Percentiles rank a stretch among this genome's conserved stretches.
phyloP scores from a whole-genome alignment of 73 alveolate species.

The Durusdinium trenchii region DNA sequence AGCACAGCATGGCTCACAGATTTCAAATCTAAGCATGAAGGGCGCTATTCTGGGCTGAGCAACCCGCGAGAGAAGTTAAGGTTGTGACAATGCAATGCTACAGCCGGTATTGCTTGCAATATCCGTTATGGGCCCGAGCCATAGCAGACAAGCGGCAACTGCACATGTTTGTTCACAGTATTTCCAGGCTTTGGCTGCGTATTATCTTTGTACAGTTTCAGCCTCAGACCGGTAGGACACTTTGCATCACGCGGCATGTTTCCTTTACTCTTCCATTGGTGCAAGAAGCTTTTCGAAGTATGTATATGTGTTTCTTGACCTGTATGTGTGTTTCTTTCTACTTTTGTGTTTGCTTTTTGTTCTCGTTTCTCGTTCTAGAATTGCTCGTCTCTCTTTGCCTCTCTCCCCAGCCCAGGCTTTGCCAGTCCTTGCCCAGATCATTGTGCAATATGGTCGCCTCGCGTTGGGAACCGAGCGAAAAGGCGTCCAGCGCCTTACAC shows the following conservation, averaged over 20 bases:
- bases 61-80: not conserved
- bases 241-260: too few species aligned
- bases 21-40: too few species aligned
- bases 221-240: too few species aligned
- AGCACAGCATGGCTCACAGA: not conserved
- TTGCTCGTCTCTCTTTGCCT: too few species aligned
- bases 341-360: too few species aligned
- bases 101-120: slow-evolving; percentile 86
- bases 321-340: too few species aligned
- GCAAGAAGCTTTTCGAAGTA: too few species aligned
- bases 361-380: too few species aligned
- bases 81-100: slow-evolving; percentile 72
- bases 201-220: slow-evolving; percentile 47
- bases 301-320: too few species aligned
- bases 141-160: not conserved
- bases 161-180: not conserved
- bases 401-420: slow-evolving; percentile 10
- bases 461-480: slow-evolving; percentile 42
- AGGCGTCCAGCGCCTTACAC: not conserved
- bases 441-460: slow-evolving; percentile 80
- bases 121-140: slow-evolving; percentile 49
- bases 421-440: slow-evolving; percentile 90
- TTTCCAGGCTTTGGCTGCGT: slow-evolving; percentile 64
- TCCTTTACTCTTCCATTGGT: too few species aligned
- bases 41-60: not conserved